Base-by-base conservation (phyloP, 2,329 filamentous ascomycete species). In the Colletotrichum costaricense region DNA sequence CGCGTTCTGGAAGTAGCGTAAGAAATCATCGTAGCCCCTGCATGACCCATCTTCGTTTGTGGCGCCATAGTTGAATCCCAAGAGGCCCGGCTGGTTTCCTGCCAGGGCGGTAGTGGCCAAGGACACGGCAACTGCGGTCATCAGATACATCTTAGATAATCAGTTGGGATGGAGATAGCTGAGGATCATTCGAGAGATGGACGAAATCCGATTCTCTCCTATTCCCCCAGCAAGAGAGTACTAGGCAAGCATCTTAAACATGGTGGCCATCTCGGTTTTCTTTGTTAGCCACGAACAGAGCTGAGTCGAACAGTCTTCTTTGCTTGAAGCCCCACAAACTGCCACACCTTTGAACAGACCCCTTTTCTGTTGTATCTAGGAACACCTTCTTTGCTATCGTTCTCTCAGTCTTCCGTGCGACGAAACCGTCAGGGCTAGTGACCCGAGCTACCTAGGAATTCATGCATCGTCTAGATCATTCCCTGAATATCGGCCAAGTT, bases 61-160 rank as follows among this genome's bases (percentile, higher is more conserved):
- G 38, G 73, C 70, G 49, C 73, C 73, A 38, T 73, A 75, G 71
- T 74, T 74, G 54, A 75, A 75, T 16, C 73, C 73, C 56, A 70
- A 59, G 54, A 74, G 70, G 8, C 73, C 73, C 49, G 62, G 66
- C 65, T 55, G 71, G 14, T 49, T 30, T 33, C 65, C 60, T 56
- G 71, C 71, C 55, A 65, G 3, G 60, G 57, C 60, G n/a, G 67
- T 63, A 55, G 67, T 70, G 24, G 60, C 71, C 56, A 73, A 28
- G 38, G 59, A 30, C 60, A 56, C 67, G 6, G 52, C 55, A 28
- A 73, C 6, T 35, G 56, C 60, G 9, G 26, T 38, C 42, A 35
- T 58, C 24, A 62, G 19, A 35, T 30, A 66, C 71, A 73, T 73
- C 2, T 14, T 67, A 9, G 12, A 58, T 22, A 22, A 56, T 49